A percentile compares a stretch with the other conserved stretches of the same genome.
Conservation (phyloP, 73 alveolate species). For the Paramecium biaurelia region DNA sequence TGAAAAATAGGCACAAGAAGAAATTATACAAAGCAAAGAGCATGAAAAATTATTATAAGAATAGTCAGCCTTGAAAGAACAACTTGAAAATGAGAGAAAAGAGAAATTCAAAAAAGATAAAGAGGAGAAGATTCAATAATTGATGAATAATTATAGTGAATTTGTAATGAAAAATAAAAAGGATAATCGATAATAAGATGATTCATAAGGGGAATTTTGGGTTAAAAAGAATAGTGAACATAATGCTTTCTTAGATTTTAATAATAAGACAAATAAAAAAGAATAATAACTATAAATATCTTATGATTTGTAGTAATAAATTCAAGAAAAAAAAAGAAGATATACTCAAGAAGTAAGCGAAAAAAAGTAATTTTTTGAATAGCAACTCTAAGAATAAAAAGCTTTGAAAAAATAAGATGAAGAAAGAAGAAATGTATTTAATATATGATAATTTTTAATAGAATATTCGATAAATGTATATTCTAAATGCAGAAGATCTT, state of each 20-base stretch:
- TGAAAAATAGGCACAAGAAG: neutral
- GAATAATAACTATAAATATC: neutral
- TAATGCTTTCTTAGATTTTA: neutral
- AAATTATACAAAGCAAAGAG: neutral
- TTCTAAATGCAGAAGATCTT: neutral
- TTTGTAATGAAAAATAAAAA: neutral
- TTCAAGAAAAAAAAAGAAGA: neutral
- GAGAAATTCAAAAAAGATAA: neutral
- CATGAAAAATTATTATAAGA: neutral
- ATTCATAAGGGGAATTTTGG: neutral
- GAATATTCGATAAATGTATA: neutral
- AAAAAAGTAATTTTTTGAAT: neutral
- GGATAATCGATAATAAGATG: neutral
- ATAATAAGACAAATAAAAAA: neutral
- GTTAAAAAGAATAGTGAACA: neutral
- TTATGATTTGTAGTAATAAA: neutral
- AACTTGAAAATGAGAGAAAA: neutral
- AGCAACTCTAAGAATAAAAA: neutral
- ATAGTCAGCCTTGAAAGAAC: neutral
- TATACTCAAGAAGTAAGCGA: neutral
- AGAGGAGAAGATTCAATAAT: neutral
- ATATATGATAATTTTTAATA: neutral
- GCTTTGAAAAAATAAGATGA: neutral
- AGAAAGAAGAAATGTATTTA: neutral
- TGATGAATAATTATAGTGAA: conserved; percentile 33